Evolutionary conservation across 2,329 filamentous ascomycete species (phyloP), one percentile per base, ranked within the genome.

Genomic region (Beauveria varroae): DNA sequence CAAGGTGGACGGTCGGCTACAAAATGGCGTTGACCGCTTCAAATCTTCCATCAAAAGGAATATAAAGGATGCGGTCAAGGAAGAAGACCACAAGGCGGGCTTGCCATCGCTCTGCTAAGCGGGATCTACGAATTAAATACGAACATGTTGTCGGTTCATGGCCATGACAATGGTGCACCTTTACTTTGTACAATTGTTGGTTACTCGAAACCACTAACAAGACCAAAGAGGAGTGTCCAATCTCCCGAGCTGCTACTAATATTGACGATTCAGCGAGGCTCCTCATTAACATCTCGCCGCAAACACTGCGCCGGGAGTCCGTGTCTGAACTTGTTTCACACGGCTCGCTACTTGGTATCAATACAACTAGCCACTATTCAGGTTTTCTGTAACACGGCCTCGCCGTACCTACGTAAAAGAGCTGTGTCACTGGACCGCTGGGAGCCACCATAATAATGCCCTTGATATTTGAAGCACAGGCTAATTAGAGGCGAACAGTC

Each of bases 1-100:
- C 30, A 7, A 43, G 40, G 14, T 30, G 12, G 18, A 34, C 26
- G 12, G n/a, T 20, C 34, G 14, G 20, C 43, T 41, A 24, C 30
- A 34, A 40, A 26, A 6, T 52, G n/a, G 24, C 34, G 49, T 40
- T 60, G 57, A 60, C 57, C 57, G 57, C 57, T 60, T 60, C 40
- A 22, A 18, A 18, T 20, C 40, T 22, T 10, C 7, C 26, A 9
- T 28, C 1, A 18, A 18, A n/a, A 44, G 37, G 1, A n/a, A 12
- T 24, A 18, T 3, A 26, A 53, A 60, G 24, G 18, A 53, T 52
- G 37, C 57, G 57, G 57, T 60, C 57, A 60, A 52, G 49, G 46
- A 40, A 28, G 14, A 28, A 43, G 24, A 16, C 3, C 26, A 5
- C 12, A 52, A 20, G 24, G 37, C 26, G 34, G 37, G 34, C 28